Base-by-base conservation (phyloP, 1,284 basidiomycete genomes). In the Microbotryum scabiosae region DNA sequence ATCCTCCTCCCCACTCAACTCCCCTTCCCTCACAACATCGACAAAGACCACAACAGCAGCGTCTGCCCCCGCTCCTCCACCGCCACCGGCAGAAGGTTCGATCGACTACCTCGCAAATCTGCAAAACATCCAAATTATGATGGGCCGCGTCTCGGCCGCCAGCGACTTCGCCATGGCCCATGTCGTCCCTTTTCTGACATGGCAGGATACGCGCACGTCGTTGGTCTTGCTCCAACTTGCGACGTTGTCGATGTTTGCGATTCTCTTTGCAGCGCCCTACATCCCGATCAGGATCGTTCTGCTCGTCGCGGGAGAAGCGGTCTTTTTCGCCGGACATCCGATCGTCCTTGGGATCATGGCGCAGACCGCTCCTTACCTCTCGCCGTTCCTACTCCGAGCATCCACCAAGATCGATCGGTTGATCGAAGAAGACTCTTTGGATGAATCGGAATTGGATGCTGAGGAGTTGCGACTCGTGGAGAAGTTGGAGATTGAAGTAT, bases 101-200 rank as follows among this genome's bases (percentile, higher is more conserved):
- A 65, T 71, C 28, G 70, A 71, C 62, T 72, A 72, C 41, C 49
- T 72, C 6, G 62, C 66, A 10, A 72, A 72, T 21, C 43, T 72
- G 65, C 68, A 69, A 60, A 69, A 69, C 64, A 72, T 72, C 44
- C 71, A 72, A 52, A 68, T 66, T 61, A 66, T 70, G 57, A 72
- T 72, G 71, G 71, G 71, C 20, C 61, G 66, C 14, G 59, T 70
- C 28, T 63, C 69, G 12, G 66, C 66, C 57, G 28, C 65, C n/a
- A 62, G 67, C 1, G 71, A 72, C 58, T 45, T 60, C 43, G 61
- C 63, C 9, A 64, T 70, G 5, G 55, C 64, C 23, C 36, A 41
- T 41, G 30, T 66, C 21, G 63, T 68, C 12, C 69, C 71, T 5
- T 66, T 62, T 59, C 54, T 72, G 20, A 65, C 70, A 52, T 72